phyloP scores from a whole-genome alignment of 495 filamentous ascomycete genomes.

The Podospora appendiculata region DNA sequence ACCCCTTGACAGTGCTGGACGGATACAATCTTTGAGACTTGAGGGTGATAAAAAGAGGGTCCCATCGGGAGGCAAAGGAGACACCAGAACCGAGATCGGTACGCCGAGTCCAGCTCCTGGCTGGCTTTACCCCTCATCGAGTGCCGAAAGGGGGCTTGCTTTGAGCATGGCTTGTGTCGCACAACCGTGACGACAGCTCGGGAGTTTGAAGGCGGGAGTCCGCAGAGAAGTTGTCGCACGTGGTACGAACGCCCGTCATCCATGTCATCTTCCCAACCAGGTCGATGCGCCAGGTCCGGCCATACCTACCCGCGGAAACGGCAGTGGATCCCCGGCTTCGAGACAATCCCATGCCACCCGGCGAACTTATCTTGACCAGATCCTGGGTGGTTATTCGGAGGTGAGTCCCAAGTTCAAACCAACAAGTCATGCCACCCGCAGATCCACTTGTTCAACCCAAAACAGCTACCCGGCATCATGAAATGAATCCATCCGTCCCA shows the following conservation, averaged over 20 bases:
- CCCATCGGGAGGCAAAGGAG: not conserved
- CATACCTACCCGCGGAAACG: not conserved
- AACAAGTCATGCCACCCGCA: slow-evolving; percentile 25
- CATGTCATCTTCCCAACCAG: not conserved
- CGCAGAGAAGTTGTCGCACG: slow-evolving; percentile 21
- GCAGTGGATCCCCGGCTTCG: not conserved
- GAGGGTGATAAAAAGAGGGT: too few species aligned
- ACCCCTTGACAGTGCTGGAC: too few species aligned
- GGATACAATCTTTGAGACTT: too few species aligned
- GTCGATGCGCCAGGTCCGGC: not conserved
- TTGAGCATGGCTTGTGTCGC: slow-evolving; percentile 11
- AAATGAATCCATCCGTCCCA: not conserved
- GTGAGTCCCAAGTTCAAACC: slow-evolving; percentile 5
- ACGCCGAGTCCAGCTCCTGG: slow-evolving; percentile 16
- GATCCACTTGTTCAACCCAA: slow-evolving; percentile 15
- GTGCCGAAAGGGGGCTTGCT: slow-evolving; percentile 9
- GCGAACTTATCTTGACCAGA: slow-evolving; percentile 4
- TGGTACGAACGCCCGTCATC: slow-evolving; percentile 12
- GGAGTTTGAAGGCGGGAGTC: slow-evolving; percentile 12
- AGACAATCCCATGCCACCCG: not conserved
- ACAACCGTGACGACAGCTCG: slow-evolving; percentile 15
- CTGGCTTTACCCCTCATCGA: slow-evolving; percentile 16
- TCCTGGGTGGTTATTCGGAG: slow-evolving; percentile 11
- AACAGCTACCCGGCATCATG: slow-evolving; percentile 2
- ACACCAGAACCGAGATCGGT: slow-evolving; percentile 20